Base-by-base conservation (phyloP, 139 green algal species). In the Trebouxia sp. region DNA sequence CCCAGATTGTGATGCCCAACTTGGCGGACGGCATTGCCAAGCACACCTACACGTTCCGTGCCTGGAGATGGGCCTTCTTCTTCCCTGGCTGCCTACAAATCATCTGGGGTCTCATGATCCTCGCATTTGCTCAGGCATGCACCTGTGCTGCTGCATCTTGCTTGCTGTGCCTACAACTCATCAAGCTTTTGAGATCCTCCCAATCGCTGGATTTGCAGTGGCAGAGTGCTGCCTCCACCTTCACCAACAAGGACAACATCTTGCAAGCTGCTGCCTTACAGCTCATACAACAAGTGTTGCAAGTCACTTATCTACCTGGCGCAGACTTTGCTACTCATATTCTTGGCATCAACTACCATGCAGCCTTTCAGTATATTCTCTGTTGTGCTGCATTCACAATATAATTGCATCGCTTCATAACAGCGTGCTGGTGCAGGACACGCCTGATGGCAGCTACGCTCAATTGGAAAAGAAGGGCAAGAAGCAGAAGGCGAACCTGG, bases 1-100 rank as follows among this genome's bases (percentile, higher is more conserved):
- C 92, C 1, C 91, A 97, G 37, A 89, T 99, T 80, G 80, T 98
- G 30, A 98, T 99, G 95, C 96, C 96, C 10, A 83, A 95, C 65
- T 86, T 98, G 56, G 96, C 92, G 78, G 30, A 85, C 24, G 90
- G 69, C 66, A 86, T 92, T 14, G 62, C 62, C 17, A 80, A 84
- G 15, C 7, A 62, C 50, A 74, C 86, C n/a, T 84, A 85, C 17
- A 32, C 79, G 24, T 94, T 95, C 79, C 78, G 86, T 30, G 92
- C 95, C 39, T 98, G 95, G 95, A 88, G 96, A 76, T 92, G 86
- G 75, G 87, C 93, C 4, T 98, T 98, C 87, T 97, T 98, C 77
- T 81, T 98, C 65, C 95, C 92, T 39, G 92, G 84, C 50, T 87
- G 32, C 48, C 48, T 85, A 66, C 92, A 96, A 83, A 83, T 98